A percentile compares a stretch with the other conserved stretches of the same genome.
These are phyloP conservation scores for Lasiodiplodia sp. DNA, from an alignment of 2,329 filamentous ascomycete species.

Conservation along the genomic window DNA sequence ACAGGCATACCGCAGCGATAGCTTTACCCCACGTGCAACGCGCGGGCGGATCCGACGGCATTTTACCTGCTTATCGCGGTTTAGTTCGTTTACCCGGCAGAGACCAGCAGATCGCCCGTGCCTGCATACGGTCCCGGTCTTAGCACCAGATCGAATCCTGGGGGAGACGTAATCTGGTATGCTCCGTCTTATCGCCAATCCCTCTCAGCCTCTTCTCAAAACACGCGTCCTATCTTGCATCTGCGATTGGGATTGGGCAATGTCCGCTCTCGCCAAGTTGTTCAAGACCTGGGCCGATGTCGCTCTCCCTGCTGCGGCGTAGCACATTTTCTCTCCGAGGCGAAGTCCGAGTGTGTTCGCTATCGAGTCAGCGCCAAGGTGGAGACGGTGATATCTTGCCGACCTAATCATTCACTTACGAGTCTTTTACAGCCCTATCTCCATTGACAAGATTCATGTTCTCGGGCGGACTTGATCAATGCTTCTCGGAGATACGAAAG, in stretches of 20 bases:
- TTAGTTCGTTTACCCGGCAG: slow-evolving; percentile 6
- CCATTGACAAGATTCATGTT: too few relatives aligned
- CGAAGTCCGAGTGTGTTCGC: not conserved
- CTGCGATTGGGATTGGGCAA: not conserved
- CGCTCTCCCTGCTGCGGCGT: not conserved
- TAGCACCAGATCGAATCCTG: not conserved
- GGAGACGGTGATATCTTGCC: not conserved
- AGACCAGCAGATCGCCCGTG: slow-evolving; percentile 20
- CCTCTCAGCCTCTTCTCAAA: not conserved
- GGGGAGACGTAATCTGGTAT: slow-evolving; percentile 16
- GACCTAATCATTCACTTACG: not conserved
- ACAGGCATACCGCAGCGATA: slow-evolving; percentile 2
- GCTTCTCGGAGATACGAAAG: too few relatives aligned
- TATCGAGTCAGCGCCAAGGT: slow-evolving; percentile 9
- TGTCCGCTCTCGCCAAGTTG: not conserved
- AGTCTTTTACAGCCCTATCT: not conserved
- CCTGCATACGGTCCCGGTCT: slow-evolving; percentile 9
- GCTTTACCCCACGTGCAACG: slow-evolving; percentile 11
- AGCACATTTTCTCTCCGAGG: not conserved
- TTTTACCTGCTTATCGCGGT: slow-evolving; percentile 23
- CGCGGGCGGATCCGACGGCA: slow-evolving; percentile 9
- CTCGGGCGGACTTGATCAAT: too few relatives aligned
- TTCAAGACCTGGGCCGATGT: not conserved
- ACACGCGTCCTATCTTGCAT: not conserved
- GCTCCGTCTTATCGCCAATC: slow-evolving; percentile 8